Percentiles rank a stretch among this genome's conserved stretches.
Evolutionary conservation across 176 grass and related monocot genomes (phyloP).

Genomic region (Luzula sylvatica): DNA sequence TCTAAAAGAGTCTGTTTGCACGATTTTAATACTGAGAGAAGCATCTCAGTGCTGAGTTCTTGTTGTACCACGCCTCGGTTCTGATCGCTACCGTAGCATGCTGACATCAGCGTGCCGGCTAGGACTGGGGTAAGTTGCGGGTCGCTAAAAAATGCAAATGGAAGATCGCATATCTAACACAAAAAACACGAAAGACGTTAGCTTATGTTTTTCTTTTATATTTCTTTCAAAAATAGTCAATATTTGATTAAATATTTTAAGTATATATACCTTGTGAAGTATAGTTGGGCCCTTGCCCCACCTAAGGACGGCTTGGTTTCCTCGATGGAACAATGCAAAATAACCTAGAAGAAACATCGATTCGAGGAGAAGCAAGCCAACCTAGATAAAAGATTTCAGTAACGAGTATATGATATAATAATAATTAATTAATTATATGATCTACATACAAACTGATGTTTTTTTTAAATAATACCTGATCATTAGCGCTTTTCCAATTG

Average conservation of each 20-base stretch:
- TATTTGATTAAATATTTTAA: neutral
- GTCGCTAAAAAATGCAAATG: slow-evolving; percentile 90
- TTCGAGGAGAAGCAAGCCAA: slow-evolving; percentile 87
- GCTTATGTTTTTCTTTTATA: too few species aligned
- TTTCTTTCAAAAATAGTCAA: neutral
- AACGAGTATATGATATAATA: neutral
- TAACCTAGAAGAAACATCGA: slow-evolving; percentile 83
- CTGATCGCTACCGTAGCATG: slow-evolving; percentile 87
- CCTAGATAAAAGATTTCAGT: slow-evolving; percentile 23
- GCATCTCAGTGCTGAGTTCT: slow-evolving; percentile 95
- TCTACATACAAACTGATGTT: neutral
- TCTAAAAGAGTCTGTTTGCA: slow-evolving; percentile 42
- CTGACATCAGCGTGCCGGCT: slow-evolving; percentile 66
- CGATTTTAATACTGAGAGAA: slow-evolving; percentile 59
- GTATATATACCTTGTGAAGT: slow-evolving; percentile 76
- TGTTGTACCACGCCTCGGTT: slow-evolving; percentile 77
- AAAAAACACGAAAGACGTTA: neutral
- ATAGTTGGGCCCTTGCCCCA: slow-evolving; percentile 99
- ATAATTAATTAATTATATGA: neutral
- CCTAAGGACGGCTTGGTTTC: slow-evolving; percentile 93
- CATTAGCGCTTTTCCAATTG: slow-evolving; percentile 74
- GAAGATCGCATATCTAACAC: slow-evolving; percentile 86
- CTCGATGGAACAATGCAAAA: slow-evolving; percentile 96
- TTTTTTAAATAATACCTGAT: slow-evolving; percentile 52
- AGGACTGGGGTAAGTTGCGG: slow-evolving; percentile 78